Evolutionary conservation across 495 filamentous ascomycete species (phyloP).

Genomic region (Podospora comata): DNA sequence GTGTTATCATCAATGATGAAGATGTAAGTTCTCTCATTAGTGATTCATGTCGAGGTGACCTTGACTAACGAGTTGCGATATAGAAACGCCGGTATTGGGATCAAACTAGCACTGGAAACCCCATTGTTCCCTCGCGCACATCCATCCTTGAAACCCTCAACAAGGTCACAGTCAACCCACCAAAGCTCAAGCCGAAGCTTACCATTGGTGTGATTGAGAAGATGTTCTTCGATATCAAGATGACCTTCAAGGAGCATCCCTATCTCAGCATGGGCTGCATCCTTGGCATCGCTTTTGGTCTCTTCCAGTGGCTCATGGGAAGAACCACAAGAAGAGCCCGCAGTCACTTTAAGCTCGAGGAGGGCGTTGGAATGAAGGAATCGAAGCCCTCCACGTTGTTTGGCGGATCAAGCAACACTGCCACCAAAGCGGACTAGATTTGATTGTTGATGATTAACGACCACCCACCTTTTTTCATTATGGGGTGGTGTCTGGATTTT

Average conservation of each 20-base stretch:
- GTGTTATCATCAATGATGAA: constrained; percentile 95
- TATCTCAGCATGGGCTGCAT: constrained; percentile 53
- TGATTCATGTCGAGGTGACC: neutral
- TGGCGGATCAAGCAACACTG: constrained; percentile 3
- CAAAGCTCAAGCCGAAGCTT: constrained; percentile 83
- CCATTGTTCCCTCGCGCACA: constrained; percentile 84
- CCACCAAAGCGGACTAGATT: constrained; percentile 20
- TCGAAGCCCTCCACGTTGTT: constrained; percentile 10
- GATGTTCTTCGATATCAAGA: constrained; percentile 71
- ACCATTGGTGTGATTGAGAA: constrained; percentile 73
- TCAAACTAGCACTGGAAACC: constrained; percentile 77
- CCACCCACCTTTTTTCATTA: neutral
- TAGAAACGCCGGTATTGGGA: constrained; percentile 96
- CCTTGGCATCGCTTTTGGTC: constrained; percentile 24
- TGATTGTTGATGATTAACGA: neutral
- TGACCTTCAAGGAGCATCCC: constrained; percentile 67
- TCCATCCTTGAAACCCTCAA: constrained; percentile 92
- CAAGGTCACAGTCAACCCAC: constrained; percentile 66
- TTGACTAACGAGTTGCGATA: constrained; percentile 13
- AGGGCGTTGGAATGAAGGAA: constrained; percentile 9
- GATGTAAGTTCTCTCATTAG: constrained; percentile 62
- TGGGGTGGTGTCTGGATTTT: neutral
- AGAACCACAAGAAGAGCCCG: constrained; percentile 9
- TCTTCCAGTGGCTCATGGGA: constrained; percentile 22
- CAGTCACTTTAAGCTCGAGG: constrained; percentile 20